These are phyloP conservation scores for Pythium dissotocum DNA, from an alignment of 352 stramenopile genomes.

Conservation along the genomic window DNA sequence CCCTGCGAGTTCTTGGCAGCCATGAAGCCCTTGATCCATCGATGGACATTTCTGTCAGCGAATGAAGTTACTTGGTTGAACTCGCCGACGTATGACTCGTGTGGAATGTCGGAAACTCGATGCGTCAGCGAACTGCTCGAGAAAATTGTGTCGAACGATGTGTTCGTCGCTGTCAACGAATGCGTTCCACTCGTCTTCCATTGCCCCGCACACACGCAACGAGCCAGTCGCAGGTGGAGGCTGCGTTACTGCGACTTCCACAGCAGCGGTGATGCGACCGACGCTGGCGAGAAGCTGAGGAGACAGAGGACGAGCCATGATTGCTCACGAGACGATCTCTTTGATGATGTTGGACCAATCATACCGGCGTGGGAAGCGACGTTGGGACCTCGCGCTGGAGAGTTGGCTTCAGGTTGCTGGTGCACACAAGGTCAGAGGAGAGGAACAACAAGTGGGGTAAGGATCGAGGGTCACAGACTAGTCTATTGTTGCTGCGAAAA, in stretches of 20 bases:
- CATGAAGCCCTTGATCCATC: constrained; percentile 21
- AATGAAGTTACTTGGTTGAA: constrained; percentile 15
- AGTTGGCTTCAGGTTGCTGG: too few species aligned
- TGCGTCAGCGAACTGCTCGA: constrained; percentile 42
- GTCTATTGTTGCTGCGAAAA: too few species aligned
- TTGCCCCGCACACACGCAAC: constrained; percentile 37
- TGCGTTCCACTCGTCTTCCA: constrained; percentile 43
- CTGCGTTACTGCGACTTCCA: constrained; percentile 35
- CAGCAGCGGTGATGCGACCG: constrained; percentile 44
- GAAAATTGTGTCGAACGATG: constrained; percentile 31
- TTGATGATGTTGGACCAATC: too few species aligned
- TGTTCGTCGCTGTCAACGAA: constrained; percentile 35
- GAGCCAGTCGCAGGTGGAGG: constrained; percentile 32
- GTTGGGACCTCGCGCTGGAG: too few species aligned
- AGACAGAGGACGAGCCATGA: not conserved
- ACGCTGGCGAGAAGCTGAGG: constrained; percentile 30
- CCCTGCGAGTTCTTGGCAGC: constrained; percentile 32
- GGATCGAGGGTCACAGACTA: too few species aligned
- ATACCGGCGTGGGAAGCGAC: too few species aligned
- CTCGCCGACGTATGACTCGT: constrained; percentile 25
- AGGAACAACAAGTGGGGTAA: too few species aligned
- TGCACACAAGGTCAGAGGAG: too few species aligned
- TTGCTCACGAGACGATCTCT: not conserved
- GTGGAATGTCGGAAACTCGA: constrained; percentile 35
- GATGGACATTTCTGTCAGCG: constrained; percentile 5